Base-by-base conservation (phyloP, 768 basidiomycete genomes). In the Calocybe indica region DNA sequence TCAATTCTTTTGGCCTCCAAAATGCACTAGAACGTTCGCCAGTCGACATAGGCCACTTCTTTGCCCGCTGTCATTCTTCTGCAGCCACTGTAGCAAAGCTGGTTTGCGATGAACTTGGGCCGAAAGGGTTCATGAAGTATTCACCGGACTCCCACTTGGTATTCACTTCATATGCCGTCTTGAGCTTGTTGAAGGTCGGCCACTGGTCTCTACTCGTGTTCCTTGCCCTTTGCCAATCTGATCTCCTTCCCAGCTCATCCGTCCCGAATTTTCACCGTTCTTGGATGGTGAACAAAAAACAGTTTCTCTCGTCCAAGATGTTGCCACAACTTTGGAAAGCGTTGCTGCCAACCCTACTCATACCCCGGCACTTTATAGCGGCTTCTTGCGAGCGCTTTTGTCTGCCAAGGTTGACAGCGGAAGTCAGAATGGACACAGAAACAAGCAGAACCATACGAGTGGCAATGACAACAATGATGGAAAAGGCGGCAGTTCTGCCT, bases 1-100 rank as follows among this genome's bases (percentile, higher is more conserved):
- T 97, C 49, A 93, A 96, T 61, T 95, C 94, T 1, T 99, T 99
- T 56, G 95, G 95, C 8, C 75, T 99, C 37, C 94, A 99, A 64
- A 89, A 95, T 59, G 92, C 95, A n/a, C 68, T 97, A 47, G 94
- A 95, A 65, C 76, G 79, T 13, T 74, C 79, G 3, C 66, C 77
- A 0, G 65, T 87, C 37, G 82, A 92, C 58, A 83, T 89, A 37
- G 83, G 83, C 0, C 83, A 92, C 66, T 92, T 92, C 69, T 92
- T 92, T 58, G 78, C 82, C 10, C 79, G 88, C 32, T 86, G 85
- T 51, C 82, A 92, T 62, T 73, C 78, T 3, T 75, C 80, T 7
- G 90, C 90, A 2, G 81, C 78, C 28, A 70, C 80, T 6, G 84
- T 86, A 59, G 85, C 86, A 11, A 69, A 69, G 32, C 67, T 92